Conservation (phyloP, 257 asterid species). For the Solanum peruvianum region DNA sequence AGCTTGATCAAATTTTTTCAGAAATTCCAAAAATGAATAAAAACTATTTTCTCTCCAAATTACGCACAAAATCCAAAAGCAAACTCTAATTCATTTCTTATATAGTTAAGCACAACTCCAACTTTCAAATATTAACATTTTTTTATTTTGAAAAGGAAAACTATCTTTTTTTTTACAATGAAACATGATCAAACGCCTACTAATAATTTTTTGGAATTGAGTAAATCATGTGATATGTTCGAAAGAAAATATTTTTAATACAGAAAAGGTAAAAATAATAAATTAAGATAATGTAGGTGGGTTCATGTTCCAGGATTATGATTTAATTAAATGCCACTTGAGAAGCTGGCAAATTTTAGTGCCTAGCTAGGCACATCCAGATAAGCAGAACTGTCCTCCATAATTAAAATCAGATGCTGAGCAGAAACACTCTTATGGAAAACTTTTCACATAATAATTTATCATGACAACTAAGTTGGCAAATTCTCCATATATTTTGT, state of each 20-base stretch:
- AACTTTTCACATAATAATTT: background rate
- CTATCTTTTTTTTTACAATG: background rate
- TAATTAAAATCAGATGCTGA: background rate
- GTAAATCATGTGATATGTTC: background rate
- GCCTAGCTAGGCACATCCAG: conserved; percentile 1
- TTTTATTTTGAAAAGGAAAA: too few relatives aligned
- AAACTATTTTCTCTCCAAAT: background rate
- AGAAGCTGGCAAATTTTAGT: background rate
- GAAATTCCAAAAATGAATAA: background rate
- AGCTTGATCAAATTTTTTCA: background rate
- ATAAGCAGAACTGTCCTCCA: conserved; percentile 16
- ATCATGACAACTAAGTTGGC: background rate
- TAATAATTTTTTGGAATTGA: background rate
- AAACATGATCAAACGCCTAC: background rate
- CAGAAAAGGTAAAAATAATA: background rate
- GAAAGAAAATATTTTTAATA: background rate
- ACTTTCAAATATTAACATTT: too few relatives aligned
- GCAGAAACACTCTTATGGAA: background rate
- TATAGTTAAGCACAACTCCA: background rate
- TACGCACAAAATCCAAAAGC: background rate
- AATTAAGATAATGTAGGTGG: background rate
- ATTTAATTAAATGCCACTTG: background rate
- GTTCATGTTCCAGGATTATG: background rate
- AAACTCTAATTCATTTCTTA: background rate
- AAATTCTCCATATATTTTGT: background rate